Evolutionary conservation across 208 protist genomes (phyloP), one percentile per base, ranked within the genome.

Genomic region (Crithidia sp.): DNA sequence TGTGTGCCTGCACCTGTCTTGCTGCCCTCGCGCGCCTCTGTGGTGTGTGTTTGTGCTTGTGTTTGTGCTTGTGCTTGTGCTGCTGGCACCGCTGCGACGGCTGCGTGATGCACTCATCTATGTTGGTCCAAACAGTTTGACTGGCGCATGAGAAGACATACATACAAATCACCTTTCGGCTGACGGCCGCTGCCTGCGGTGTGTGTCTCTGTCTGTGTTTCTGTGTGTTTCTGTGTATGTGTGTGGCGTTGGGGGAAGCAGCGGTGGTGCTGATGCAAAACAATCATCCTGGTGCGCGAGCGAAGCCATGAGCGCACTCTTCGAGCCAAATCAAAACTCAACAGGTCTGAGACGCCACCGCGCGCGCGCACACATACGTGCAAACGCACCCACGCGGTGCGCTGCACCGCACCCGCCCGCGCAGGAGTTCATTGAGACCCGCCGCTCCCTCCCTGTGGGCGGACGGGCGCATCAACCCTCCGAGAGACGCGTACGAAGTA

Each of bases 91-190:
- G 44, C 60, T 65, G 16, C 60, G 50, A 43, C 43, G 50, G 60
- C 44, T 66, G 68, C 47, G 61, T 66, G 68, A 74, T 74, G 68
- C 53, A 74, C 68, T 58, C 68, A 66, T 74, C 49, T 65, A 67
- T 74, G 68, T 74, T 74, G 68, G 68, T 74, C 59, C 68, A 74
- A 74, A 74, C 68, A 74, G 68, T 65, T 74, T 66, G 68, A 74
- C 68, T 59, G 68, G 68, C 59, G 59, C 44, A 74, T 74, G 68
- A 65, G 41, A 74, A 74, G 57, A 65, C 36, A 74, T 43, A 74
- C 68, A 66, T 66, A 67, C 59, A 74, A 74, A 74, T 74, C 68
- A 74, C 68, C 68, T 74, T 74, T 74, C 69, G 69, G 69, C 69
- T 74, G 69, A 74, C 50, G 69, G 57, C 57, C 6, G 6, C 17